phyloP scores from a whole-genome alignment of 176 grass and related monocot genomes.

The Musa acuminata region DNA sequence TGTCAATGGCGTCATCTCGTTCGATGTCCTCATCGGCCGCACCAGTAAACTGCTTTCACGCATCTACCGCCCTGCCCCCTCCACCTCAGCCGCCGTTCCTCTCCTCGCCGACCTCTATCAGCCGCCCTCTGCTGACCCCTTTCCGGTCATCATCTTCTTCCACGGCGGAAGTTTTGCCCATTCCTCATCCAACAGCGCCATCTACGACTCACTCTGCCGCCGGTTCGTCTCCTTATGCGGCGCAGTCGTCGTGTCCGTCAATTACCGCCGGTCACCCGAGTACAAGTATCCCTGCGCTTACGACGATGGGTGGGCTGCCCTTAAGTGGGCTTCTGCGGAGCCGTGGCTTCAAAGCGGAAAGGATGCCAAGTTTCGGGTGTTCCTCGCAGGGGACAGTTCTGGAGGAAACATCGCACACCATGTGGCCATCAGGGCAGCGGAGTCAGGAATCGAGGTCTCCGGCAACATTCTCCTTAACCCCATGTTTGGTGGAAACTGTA shows the following conservation, averaged over 20 bases:
- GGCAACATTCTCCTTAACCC: constrained; percentile 95
- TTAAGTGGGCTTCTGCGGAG: constrained; percentile 65
- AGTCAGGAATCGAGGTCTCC: constrained; percentile 51
- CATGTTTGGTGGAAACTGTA: constrained; percentile 75
- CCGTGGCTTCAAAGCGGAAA: constrained; percentile 56
- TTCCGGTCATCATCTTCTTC: constrained; percentile 98
- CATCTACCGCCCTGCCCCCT: constrained; percentile 52
- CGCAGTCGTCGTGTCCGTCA: constrained; percentile 76
- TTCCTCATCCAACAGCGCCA: constrained; percentile 56
- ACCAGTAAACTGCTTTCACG: constrained; percentile 58
- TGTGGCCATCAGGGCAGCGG: constrained; percentile 61
- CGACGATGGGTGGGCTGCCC: constrained; percentile 79
- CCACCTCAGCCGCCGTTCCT: constrained; percentile 12
- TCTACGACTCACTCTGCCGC: constrained; percentile 84
- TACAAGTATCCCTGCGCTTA: constrained; percentile 88
- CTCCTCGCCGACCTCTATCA: constrained; percentile 52
- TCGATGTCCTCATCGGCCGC: constrained; percentile 64
- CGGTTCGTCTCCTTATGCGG: constrained; percentile 57
- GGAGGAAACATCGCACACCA: constrained; percentile 99
- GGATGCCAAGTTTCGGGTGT: constrained; percentile 38
- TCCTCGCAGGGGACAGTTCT: constrained; percentile 90
- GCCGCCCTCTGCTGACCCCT: constrained; percentile 56
- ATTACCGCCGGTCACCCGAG: constrained; percentile 88
- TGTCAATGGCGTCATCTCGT: constrained; percentile 61
- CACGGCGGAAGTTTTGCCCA: constrained; percentile 94